Percentiles rank a stretch among this genome's conserved stretches.
These are phyloP conservation scores for Termitomyces sp. DNA, from an alignment of 768 basidiomycete species.

Conservation along the genomic window DNA sequence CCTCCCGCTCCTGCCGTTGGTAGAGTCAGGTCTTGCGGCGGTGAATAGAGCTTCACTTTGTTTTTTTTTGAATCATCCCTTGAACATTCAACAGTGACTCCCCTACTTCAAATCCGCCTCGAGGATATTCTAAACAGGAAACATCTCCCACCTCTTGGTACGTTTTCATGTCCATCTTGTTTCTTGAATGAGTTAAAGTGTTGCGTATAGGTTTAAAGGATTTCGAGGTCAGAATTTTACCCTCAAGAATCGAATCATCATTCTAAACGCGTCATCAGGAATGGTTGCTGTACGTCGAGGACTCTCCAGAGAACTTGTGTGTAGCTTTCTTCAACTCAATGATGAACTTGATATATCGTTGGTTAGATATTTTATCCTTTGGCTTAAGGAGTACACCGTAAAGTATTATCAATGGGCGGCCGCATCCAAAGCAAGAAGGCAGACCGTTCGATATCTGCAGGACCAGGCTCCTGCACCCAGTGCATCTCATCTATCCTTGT, in stretches of 20 bases:
- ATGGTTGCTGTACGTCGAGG: conserved; percentile 77
- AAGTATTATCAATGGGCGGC: conserved; percentile 41
- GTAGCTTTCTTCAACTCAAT: conserved; percentile 14
- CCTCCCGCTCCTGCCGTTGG: conserved; percentile 63
- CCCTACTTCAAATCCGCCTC: conserved; percentile 59
- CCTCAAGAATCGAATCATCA: not conserved
- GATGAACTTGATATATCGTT: conserved; percentile 1
- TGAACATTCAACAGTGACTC: conserved; percentile 41
- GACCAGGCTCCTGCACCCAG: conserved; percentile 35
- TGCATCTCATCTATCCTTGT: conserved; percentile 58
- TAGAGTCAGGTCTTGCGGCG: conserved; percentile 62
- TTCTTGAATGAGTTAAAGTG: not conserved
- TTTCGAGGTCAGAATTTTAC: conserved; percentile 41
- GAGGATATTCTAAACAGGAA: conserved; percentile 73
- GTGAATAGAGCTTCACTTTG: conserved; percentile 22
- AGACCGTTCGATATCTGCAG: conserved; percentile 24
- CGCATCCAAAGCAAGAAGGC: conserved; percentile 26
- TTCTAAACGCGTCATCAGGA: conserved; percentile 37
- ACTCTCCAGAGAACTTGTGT: conserved; percentile 69
- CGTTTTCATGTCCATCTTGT: conserved; percentile 5
- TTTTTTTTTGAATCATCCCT: not conserved
- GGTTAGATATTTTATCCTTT: conserved; percentile 70
- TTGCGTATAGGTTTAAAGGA: conserved; percentile 54
- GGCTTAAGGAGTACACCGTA: conserved; percentile 68
- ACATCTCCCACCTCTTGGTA: conserved; percentile 74